Base-by-base conservation (phyloP, 2,329 filamentous ascomycete genomes). In the Talaromyces amestolkiae region DNA sequence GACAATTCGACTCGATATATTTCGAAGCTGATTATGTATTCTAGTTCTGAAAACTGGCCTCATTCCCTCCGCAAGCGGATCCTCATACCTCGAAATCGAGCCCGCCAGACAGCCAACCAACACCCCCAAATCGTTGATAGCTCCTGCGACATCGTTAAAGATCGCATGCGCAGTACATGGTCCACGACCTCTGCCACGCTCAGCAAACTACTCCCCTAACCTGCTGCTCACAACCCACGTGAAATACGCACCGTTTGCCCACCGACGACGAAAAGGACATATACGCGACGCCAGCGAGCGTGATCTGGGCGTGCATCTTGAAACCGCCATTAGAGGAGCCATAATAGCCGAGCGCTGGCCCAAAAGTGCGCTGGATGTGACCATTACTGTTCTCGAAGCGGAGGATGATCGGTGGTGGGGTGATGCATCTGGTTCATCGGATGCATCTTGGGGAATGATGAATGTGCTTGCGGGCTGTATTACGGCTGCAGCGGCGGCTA, bases 351-450 rank as follows among this genome's bases (percentile, higher is more conserved):
- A 97, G 75, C 85, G 94, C 65, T 99, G 94, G 92, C 95, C 95
- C n/a, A 99, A 99, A 83, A 97, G 92, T 76, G 93, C 92, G 53
- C 89, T 97, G n/a, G 95, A 99, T 75, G 89, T 99, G 47, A 89
- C 97, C 19, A 88, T 99, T 58, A 97, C 93, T 0, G 88, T 99
- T 58, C 83, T 99, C 19, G 95, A 99, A 79, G 94, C 92, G 3
- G 95, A 98, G 74, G 92, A 97, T 75, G 90, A 94, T 72, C 82
- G 83, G 41, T 88, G 86, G 83, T 87, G 85, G 84, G 87, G 84
- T 4, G 84, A 87, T 74, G 79, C 80, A 22, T 74, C 77, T 9
- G 82, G 79, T 65, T 79, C 71, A 22, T 76, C 75, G 65, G 85
- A 87, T 66, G 87, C 88, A 68, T 87, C 90, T 15, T 96, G 92